Evolutionary conservation across 306 rosid species (phyloP).

Genomic region (Hippophae gyantsensis): DNA sequence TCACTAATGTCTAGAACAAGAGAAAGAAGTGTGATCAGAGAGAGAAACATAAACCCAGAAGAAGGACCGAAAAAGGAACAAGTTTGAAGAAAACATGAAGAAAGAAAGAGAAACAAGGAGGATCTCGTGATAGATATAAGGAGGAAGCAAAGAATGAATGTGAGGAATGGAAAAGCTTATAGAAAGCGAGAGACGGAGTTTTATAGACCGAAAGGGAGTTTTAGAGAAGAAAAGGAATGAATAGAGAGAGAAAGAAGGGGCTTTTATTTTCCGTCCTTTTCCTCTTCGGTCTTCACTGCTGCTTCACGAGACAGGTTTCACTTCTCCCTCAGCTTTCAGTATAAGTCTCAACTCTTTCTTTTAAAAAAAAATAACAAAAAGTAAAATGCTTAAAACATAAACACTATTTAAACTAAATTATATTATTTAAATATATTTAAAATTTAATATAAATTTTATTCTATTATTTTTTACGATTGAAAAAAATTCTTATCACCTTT

Average conservation of each 20-base stretch:
- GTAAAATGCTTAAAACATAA: too few relatives aligned
- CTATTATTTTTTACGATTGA: too few relatives aligned
- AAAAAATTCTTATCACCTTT: too few relatives aligned
- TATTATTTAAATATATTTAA: too few relatives aligned
- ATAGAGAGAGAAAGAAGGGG: conserved; percentile 13
- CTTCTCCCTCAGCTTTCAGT: not conserved
- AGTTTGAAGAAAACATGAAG: conserved; percentile 13
- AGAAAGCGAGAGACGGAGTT: conserved; percentile 18
- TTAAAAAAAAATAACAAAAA: too few relatives aligned
- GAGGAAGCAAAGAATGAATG: conserved; percentile 89
- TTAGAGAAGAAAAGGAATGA: conserved; percentile 20
- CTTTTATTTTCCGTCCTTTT: conserved; percentile 16
- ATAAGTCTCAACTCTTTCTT: too few relatives aligned
- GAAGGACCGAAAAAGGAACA: conserved; percentile 30
- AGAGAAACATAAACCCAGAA: conserved; percentile 7
- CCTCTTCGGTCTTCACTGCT: conserved; percentile 33
- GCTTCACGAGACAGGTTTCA: conserved; percentile 68
- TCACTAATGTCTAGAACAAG: conserved; percentile 12
- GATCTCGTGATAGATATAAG: conserved; percentile 91
- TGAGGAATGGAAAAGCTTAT: conserved; percentile 23
- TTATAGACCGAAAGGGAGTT: not conserved
- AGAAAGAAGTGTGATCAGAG: conserved; percentile 14
- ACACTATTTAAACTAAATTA: too few relatives aligned
- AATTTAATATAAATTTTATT: too few relatives aligned
- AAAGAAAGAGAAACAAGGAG: conserved; percentile 33